Evolutionary conservation across 192 early-diverging fungal genomes (phyloP).

Genomic region (Coemansia sp.): DNA sequence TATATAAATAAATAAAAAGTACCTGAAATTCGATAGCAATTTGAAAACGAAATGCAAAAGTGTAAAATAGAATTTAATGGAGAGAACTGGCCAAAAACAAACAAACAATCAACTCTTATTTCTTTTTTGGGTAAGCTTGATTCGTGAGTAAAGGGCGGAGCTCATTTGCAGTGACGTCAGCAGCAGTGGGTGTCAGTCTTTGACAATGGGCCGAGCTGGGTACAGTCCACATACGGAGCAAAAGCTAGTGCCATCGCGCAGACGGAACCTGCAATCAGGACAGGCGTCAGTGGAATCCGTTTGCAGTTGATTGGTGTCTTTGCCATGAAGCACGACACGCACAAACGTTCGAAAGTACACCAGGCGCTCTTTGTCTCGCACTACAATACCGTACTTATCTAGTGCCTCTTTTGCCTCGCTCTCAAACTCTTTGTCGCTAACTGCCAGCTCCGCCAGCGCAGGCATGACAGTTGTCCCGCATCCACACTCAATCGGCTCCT

Average conservation of each 20-base stretch:
- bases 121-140: background rate
- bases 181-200: background rate
- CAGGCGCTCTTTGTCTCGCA: constrained; percentile 67
- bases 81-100: background rate
- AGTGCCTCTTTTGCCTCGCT: constrained; percentile 37
- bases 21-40: background rate
- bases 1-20: background rate
- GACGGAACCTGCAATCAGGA: constrained; percentile 64
- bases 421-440: constrained; percentile 26
- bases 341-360: constrained; percentile 64
- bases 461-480: constrained; percentile 64
- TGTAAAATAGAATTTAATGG: constrained; percentile 1
- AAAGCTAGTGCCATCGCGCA: constrained; percentile 60
- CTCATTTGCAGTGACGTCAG: constrained; percentile 1
- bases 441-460: constrained; percentile 44
- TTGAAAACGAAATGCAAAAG: background rate
- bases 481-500: constrained; percentile 72
- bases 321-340: constrained; percentile 41
- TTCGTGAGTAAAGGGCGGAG: background rate
- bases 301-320: background rate
- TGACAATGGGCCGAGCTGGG: constrained; percentile 52
- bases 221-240: constrained; percentile 70
- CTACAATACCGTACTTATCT: constrained; percentile 56
- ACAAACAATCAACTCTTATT: background rate
- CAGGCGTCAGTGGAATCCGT: constrained; percentile 57